These are phyloP conservation scores for Collybia sp. DNA, from an alignment of 768 basidiomycete genomes.

Conservation along the genomic window DNA sequence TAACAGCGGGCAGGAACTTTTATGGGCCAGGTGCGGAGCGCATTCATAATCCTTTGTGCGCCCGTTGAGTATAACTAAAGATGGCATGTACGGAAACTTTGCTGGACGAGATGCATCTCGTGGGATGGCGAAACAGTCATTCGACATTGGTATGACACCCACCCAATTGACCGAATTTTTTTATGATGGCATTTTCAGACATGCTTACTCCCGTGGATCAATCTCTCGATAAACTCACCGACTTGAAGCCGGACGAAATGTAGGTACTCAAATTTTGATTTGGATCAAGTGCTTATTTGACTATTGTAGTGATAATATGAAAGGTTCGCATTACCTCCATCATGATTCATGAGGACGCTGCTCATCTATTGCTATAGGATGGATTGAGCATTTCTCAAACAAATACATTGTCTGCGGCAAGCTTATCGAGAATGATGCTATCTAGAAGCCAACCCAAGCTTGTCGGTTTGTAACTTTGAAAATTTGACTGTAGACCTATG, in stretches of 20 bases:
- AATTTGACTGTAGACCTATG: no score
- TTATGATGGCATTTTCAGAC: conserved; percentile 37
- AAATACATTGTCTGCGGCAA: conserved; percentile 91
- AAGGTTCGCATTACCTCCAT: conserved; percentile 39
- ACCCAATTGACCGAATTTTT: neutral
- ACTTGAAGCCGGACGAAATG: conserved; percentile 81
- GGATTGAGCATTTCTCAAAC: conserved; percentile 91
- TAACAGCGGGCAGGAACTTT: conserved; percentile 83
- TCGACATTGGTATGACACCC: conserved; percentile 72
- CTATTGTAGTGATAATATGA: conserved; percentile 81
- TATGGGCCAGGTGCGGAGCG: conserved; percentile 83
- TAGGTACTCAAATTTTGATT: conserved; percentile 31
- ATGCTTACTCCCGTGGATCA: conserved; percentile 89
- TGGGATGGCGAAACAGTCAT: conserved; percentile 98
- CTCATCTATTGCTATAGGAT: conserved; percentile 43
- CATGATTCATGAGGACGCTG: neutral
- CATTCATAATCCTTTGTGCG: neutral
- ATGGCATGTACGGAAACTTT: conserved; percentile 96
- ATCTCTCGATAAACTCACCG: conserved; percentile 78
- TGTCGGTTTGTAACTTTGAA: conserved; percentile 6
- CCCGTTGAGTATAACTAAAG: conserved; percentile 33
- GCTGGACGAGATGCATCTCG: conserved; percentile 94
- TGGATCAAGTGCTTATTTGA: conserved; percentile 6
- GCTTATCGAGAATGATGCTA: conserved; percentile 74
- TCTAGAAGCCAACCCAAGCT: conserved; percentile 21